Conservation (phyloP, 2,329 filamentous ascomycete species). For the Ceratocystis cacaofunesta region DNA sequence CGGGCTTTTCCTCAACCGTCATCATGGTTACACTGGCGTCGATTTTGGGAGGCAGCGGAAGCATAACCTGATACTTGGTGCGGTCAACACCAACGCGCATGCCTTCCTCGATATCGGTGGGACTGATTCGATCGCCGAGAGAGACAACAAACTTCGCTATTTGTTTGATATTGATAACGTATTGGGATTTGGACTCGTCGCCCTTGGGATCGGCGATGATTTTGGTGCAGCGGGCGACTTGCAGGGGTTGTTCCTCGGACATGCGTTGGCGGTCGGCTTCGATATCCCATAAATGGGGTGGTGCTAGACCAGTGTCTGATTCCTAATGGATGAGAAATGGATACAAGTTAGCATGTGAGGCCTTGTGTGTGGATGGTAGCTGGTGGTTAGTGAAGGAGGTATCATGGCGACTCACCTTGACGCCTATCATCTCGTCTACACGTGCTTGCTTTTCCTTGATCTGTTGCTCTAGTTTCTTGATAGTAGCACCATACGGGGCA, state of each 20-base stretch:
- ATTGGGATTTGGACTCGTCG: conserved; percentile 97
- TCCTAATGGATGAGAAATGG: conserved; percentile 41
- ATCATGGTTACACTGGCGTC: conserved; percentile 99
- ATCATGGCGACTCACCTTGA: conserved; percentile 40
- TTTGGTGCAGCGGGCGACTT: conserved; percentile 96
- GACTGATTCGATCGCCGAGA: conserved; percentile 87
- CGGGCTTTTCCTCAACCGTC: conserved; percentile 99
- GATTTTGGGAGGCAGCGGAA: conserved; percentile 93
- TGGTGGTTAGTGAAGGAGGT: not conserved
- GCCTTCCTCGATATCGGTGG: conserved; percentile 97
- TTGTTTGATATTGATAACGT: conserved; percentile 99
- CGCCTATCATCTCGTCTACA: conserved; percentile 95
- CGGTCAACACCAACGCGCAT: conserved; percentile 98
- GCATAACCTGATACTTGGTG: conserved; percentile 98
- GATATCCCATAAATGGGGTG: conserved; percentile 97
- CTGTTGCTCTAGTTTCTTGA: conserved; percentile 97
- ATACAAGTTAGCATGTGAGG: not conserved
- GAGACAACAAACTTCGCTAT: conserved; percentile 99
- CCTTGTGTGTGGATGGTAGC: not conserved
- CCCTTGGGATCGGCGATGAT: conserved; percentile 90
- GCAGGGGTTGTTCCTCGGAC: conserved; percentile 93
- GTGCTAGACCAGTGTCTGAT: conserved; percentile 94
- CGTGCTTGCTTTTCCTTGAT: conserved; percentile 98
- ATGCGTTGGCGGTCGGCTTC: conserved; percentile 96
- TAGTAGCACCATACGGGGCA: conserved; percentile 78